These are phyloP conservation scores for Austroboletus eburneus DNA, from an alignment of 768 basidiomycete genomes.

Conservation along the genomic window DNA sequence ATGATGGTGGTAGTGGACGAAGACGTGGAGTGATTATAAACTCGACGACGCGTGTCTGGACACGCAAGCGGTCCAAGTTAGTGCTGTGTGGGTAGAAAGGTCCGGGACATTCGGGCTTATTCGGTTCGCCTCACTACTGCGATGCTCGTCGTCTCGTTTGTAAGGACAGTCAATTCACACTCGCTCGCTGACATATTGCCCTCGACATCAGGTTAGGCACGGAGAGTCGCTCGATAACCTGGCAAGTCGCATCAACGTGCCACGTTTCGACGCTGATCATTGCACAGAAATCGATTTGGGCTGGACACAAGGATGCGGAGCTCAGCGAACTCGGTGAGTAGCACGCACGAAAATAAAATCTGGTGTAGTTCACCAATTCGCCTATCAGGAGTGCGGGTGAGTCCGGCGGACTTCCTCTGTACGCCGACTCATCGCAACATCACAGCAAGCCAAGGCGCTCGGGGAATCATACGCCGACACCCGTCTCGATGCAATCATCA, in stretches of 20 bases:
- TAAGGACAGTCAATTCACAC: conserved; percentile 10
- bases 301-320: conserved; percentile 71
- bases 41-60: conserved; percentile 26
- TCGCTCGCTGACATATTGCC: neutral
- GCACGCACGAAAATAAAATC: neutral
- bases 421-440: neutral
- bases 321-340: conserved; percentile 68
- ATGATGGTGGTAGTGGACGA: conserved; percentile 1
- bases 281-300: conserved; percentile 52
- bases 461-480: conserved; percentile 47
- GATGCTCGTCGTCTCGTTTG: conserved; percentile 25
- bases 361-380: conserved; percentile 2
- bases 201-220: conserved; percentile 54
- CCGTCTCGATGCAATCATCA: conserved; percentile 52
- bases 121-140: neutral
- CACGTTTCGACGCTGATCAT: neutral
- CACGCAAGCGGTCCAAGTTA: conserved; percentile 16
- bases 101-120: neutral
- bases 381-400: conserved; percentile 52
- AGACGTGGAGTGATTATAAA: conserved; percentile 13
- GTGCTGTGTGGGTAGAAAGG: neutral
- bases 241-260: conserved; percentile 34
- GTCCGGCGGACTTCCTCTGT: conserved; percentile 4
- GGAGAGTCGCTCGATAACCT: conserved; percentile 76
- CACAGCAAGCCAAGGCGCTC: conserved; percentile 64